A percentile compares a stretch with the other conserved stretches of the same genome.
phyloP scores from a whole-genome alignment of 2,329 filamentous ascomycete genomes.

The Aquanectria penicillioides region DNA sequence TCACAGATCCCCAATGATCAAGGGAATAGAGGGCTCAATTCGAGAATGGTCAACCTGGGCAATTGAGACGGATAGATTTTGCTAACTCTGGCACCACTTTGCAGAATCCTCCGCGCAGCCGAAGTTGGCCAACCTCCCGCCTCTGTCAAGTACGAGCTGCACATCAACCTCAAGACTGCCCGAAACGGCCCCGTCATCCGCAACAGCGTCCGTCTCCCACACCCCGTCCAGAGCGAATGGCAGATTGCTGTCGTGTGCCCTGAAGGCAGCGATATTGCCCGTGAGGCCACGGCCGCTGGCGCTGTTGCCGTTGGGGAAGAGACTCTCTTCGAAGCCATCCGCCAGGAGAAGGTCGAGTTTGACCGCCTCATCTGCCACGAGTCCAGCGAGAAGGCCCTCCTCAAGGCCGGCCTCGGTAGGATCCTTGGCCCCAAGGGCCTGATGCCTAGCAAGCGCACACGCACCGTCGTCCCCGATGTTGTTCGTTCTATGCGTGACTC shows the following conservation, averaged over 20 bases:
- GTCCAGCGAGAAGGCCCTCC: conserved; percentile 79
- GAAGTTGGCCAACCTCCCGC: conserved; percentile 86
- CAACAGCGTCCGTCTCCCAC: conserved; percentile 87
- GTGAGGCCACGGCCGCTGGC: conserved; percentile 79
- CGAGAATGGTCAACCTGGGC: not conserved
- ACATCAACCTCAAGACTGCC: conserved; percentile 82
- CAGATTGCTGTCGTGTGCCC: conserved; percentile 91
- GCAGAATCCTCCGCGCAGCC: conserved; percentile 90
- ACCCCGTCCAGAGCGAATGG: conserved; percentile 88
- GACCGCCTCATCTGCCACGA: conserved; percentile 89
- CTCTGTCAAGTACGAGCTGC: conserved; percentile 86
- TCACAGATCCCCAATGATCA: not conserved
- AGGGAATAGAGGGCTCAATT: not conserved
- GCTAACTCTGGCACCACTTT: conserved; percentile 22
- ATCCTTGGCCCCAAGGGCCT: conserved; percentile 88
- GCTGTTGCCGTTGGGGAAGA: conserved; percentile 88
- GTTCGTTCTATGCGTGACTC: conserved; percentile 80
- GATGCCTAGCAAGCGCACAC: conserved; percentile 90
- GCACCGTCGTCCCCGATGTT: conserved; percentile 88
- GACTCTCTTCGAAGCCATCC: conserved; percentile 82
- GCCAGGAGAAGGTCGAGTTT: conserved; percentile 81
- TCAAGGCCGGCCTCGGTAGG: conserved; percentile 81
- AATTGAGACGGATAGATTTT: not conserved
- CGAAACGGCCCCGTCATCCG: conserved; percentile 90
- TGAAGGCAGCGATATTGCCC: conserved; percentile 78